These are phyloP conservation scores for Euphorbia pulcherrima DNA, from an alignment of 345 rosid species.

Conservation along the genomic window DNA sequence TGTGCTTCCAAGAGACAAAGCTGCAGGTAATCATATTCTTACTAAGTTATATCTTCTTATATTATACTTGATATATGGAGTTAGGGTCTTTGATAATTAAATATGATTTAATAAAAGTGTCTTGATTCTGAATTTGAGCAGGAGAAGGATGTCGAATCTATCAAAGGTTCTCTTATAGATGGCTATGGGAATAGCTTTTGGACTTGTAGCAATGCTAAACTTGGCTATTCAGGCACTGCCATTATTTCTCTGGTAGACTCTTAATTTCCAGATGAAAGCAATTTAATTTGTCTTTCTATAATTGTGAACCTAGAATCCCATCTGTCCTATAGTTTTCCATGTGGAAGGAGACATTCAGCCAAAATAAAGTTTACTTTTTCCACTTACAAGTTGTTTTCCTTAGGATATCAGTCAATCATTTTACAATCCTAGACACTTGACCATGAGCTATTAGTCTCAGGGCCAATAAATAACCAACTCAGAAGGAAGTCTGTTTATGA, in stretches of 20 bases:
- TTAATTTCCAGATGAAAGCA: neutral
- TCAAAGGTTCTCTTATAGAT: conserved; percentile 54
- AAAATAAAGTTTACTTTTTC: neutral
- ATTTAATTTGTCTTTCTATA: neutral
- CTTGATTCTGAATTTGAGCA: conserved; percentile 23
- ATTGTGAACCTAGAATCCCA: neutral
- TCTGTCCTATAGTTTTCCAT: neutral
- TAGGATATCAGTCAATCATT: neutral
- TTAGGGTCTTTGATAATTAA: too few relatives aligned
- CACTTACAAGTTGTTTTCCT: neutral
- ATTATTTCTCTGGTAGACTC: conserved; percentile 78
- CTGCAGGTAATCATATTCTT: conserved; percentile 53
- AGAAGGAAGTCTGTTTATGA: neutral
- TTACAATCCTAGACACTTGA: neutral
- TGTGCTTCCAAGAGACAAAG: conserved; percentile 96
- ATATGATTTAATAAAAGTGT: neutral
- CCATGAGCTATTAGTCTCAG: neutral
- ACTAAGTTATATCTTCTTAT: neutral
- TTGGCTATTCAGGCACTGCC: conserved; percentile 96
- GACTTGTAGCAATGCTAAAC: conserved; percentile 83
- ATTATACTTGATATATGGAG: too few relatives aligned
- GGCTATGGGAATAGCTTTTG: conserved; percentile 85
- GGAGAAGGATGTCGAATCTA: conserved; percentile 82
- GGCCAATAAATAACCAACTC: neutral
- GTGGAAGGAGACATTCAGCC: neutral